phyloP scores from a whole-genome alignment of 495 filamentous ascomycete genomes.

The Trichoderma orchidacearum region DNA sequence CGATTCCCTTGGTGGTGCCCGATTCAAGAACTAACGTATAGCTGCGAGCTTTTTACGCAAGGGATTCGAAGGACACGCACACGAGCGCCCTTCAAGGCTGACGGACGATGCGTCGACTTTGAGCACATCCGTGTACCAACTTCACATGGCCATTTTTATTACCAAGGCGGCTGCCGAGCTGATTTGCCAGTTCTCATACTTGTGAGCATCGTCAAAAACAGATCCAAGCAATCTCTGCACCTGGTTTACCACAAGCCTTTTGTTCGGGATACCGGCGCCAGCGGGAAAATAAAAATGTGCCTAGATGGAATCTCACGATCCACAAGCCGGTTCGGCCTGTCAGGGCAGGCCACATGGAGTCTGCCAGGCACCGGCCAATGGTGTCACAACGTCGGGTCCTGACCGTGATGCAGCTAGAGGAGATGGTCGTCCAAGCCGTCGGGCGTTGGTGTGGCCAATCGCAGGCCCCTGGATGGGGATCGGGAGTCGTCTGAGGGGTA shows the following conservation, averaged over 20 bases:
- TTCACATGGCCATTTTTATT: no score
- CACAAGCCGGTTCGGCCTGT: neutral
- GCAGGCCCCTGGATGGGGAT: neutral
- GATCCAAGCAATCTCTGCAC: neutral
- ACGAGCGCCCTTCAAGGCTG: no score
- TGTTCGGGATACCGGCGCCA: neutral
- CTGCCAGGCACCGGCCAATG: conserved; percentile 1
- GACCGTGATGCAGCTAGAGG: neutral
- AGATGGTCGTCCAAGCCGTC: neutral
- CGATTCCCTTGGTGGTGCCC: neutral
- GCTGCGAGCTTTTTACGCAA: neutral
- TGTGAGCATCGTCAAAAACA: neutral
- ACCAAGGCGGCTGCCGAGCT: no score
- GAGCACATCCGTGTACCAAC: no score
- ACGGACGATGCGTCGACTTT: no score
- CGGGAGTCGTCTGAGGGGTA: neutral
- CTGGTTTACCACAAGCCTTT: neutral
- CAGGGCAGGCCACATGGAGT: conserved; percentile 2
- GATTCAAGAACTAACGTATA: neutral
- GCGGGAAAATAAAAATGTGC: no score
- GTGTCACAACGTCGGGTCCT: neutral
- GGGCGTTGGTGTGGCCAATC: neutral
- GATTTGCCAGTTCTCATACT: neutral
- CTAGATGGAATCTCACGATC: neutral
- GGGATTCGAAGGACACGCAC: no score